phyloP scores from a whole-genome alignment of 2,329 filamentous ascomycete genomes.

The Coniella vitis region DNA sequence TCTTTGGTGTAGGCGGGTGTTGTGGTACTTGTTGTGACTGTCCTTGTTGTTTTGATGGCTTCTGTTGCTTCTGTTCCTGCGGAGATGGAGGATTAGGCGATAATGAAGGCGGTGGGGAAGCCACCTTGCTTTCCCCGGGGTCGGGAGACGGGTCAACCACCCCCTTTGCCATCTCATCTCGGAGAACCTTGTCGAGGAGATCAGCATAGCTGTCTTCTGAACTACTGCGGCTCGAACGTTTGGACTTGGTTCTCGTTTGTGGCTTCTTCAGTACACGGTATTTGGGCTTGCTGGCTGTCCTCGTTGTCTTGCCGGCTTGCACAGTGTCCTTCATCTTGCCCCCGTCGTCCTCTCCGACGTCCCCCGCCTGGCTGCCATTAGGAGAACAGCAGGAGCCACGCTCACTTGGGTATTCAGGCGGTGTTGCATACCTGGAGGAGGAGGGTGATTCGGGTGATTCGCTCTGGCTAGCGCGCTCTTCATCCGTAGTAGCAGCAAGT shows the following conservation, averaged over 20 bases:
- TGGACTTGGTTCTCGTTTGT: neutral
- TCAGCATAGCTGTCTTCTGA: neutral
- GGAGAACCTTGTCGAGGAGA: neutral
- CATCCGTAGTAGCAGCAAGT: neutral
- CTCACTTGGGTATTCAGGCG: neutral
- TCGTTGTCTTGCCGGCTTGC: neutral
- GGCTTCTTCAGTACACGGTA: neutral
- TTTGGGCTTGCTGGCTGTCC: neutral
- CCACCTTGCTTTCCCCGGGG: neutral
- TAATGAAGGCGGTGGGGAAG: neutral
- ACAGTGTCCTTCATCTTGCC: neutral
- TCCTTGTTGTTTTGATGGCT: no score
- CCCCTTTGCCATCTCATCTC: neutral
- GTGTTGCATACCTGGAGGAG: neutral
- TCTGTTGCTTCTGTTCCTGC: no score
- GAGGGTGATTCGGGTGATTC: no score
- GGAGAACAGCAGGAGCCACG: neutral
- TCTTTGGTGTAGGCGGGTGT: neutral
- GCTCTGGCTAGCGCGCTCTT: neutral
- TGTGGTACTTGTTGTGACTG: no score
- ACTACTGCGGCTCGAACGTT: neutral
- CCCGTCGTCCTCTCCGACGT: neutral
- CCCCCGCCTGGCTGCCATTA: neutral
- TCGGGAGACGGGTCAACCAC: neutral
- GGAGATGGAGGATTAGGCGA: no score